Conservation (phyloP, 192 early-diverging fungal genomes). For the Podila clonocystis region DNA sequence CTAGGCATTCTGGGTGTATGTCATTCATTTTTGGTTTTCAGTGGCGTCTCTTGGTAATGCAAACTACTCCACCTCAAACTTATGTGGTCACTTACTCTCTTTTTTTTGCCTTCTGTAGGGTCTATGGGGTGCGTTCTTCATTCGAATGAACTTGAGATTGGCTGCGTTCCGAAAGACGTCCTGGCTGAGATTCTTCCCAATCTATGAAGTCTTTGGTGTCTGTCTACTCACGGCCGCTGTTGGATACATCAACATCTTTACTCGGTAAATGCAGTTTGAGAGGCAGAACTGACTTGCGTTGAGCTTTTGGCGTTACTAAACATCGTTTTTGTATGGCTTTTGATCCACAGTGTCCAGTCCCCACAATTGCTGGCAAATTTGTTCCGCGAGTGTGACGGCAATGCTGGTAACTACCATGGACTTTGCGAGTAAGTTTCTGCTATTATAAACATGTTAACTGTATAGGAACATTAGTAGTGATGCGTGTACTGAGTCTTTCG, state of each 20-base stretch:
- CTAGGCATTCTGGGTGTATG: conserved; percentile 84
- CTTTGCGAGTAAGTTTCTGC: conserved; percentile 63
- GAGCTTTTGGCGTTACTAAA: no score
- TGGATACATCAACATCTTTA: conserved; percentile 85
- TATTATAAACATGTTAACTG: no score
- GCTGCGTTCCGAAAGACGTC: conserved; percentile 80
- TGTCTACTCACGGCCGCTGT: conserved; percentile 76
- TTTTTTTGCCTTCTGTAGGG: conserved; percentile 62
- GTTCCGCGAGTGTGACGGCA: conserved; percentile 86
- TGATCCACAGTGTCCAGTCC: conserved; percentile 74
- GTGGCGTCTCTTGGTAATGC: conserved; percentile 4
- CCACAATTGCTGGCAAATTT: conserved; percentile 88
- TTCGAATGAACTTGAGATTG: conserved; percentile 72
- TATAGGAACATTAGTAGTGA: neutral
- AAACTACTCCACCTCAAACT: neutral
- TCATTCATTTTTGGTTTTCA: conserved; percentile 6
- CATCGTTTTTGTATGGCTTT: neutral
- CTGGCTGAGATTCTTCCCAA: conserved; percentile 71
- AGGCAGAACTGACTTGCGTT: no score
- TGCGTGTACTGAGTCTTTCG: neutral
- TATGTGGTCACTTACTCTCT: neutral
- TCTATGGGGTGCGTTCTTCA: conserved; percentile 85
- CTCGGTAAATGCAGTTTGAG: conserved; percentile 58
- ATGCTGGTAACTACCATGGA: conserved; percentile 57
- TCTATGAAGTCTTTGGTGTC: conserved; percentile 80